A percentile compares a stretch with the other conserved stretches of the same genome.
These are phyloP conservation scores for Dothistroma septosporum DNA, from an alignment of 2,329 filamentous ascomycete species.

Conservation along the genomic window DNA sequence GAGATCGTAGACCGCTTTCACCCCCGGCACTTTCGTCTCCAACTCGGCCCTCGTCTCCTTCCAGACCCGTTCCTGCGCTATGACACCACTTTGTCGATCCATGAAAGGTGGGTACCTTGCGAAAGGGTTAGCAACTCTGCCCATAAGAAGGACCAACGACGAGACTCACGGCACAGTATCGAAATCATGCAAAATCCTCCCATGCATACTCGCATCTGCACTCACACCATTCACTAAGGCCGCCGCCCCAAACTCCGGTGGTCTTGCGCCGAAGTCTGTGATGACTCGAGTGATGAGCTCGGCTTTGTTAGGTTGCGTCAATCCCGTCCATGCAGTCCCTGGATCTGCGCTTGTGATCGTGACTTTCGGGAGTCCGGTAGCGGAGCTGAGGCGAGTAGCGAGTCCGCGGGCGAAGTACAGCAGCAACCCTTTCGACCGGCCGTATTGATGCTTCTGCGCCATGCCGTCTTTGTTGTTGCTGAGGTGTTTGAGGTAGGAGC, in stretches of 20 bases:
- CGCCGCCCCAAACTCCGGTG: slow-evolving; percentile 6
- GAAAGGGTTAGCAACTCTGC: not conserved
- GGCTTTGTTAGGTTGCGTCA: slow-evolving; percentile 8
- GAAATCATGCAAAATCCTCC: slow-evolving; percentile 11
- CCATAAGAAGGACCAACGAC: not conserved
- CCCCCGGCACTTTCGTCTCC: slow-evolving; percentile 10
- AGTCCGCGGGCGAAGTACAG: slow-evolving; percentile 15
- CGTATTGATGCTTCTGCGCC: slow-evolving; percentile 13
- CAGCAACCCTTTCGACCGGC: slow-evolving; percentile 9
- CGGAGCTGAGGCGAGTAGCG: slow-evolving; percentile 1
- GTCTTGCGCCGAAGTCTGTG: slow-evolving; percentile 10
- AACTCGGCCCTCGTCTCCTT: slow-evolving; percentile 10
- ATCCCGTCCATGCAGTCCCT: slow-evolving; percentile 10
- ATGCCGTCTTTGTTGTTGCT: slow-evolving; percentile 12
- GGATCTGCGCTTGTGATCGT: slow-evolving; percentile 14
- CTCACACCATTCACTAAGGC: slow-evolving; percentile 12
- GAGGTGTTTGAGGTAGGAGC: slow-evolving; percentile 13
- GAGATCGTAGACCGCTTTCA: slow-evolving; percentile 9
- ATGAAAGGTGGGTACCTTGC: slow-evolving; percentile 13
- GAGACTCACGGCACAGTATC: slow-evolving; percentile 3
- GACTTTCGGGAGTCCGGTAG: not conserved
- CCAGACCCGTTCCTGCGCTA: slow-evolving; percentile 10
- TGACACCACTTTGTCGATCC: slow-evolving; percentile 5
- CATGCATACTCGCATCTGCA: slow-evolving; percentile 1
- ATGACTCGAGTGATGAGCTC: slow-evolving; percentile 12